Base-by-base conservation (phyloP, 169 alveolate genomes). In the Plasmodium chabaudi region DNA sequence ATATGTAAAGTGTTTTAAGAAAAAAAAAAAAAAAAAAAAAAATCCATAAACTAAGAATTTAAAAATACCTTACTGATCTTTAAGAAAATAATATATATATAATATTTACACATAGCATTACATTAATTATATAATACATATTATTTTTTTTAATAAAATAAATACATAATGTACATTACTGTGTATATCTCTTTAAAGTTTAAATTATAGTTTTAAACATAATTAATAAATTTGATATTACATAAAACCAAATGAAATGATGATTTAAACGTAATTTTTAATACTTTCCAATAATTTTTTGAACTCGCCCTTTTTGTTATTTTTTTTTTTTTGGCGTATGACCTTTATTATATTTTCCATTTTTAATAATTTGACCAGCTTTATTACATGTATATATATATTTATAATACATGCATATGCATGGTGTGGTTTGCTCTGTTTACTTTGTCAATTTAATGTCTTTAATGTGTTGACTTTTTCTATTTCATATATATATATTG, bases 141-240 rank as follows among this genome's bases (percentile, higher is more conserved):
- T 34, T 34, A 34, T 34, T 34, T 34, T 21, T 21, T 34, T 34
- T 34, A 34, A 34, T 34, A 5, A 34, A 34, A 34, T 34, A 34
- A 34, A 34, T 19, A 15, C 67, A 57, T 13, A 12, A 19, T 34
- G 42, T 34, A 49, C 17, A 72, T 57, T 44, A 10, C 9, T 67
- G 57, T 17, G 27, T 42, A 27, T 57, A 39, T 59, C 60, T 34
- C 60, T 72, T 57, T 34, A 44, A 72, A 73, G 84, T 39, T 71
- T 56, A 65, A 75, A 63, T 60, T 25, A 47, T 17, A 63, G 61
- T 44, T 25, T 63, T 39, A 27, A 44, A 63, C 47, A 56, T 42
- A 75, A 64, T 49, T 75, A 73, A 44, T 61, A 75, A 63, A 9
- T 75, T 57, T 75, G 75, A 75, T 57, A 73, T 75, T 34, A 34